Conservation (phyloP, 345 rosid species). For the Eucalyptus marginata region DNA sequence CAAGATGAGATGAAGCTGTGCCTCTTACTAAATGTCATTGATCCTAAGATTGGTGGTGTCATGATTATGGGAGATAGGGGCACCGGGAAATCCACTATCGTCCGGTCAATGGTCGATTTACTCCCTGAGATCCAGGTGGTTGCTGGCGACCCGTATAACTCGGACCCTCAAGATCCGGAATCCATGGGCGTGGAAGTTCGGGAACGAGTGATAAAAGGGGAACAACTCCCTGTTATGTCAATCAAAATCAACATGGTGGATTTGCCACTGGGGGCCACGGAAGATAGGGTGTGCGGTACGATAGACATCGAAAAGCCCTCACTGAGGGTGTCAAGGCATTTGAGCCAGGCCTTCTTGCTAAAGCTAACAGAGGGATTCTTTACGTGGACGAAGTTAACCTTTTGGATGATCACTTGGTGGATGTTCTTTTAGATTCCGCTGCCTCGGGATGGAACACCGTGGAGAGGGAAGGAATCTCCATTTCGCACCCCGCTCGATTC, state of each 20-base stretch:
- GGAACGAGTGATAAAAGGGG: slow-evolving; percentile 47
- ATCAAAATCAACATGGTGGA: slow-evolving; percentile 94
- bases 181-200: slow-evolving; percentile 88
- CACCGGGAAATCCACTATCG: slow-evolving; percentile 85
- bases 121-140: slow-evolving; percentile 84
- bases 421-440: slow-evolving; percentile 90
- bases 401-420: slow-evolving; percentile 92
- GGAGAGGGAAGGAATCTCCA: slow-evolving; percentile 93
- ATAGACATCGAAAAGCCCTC: slow-evolving; percentile 91
- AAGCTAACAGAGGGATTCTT: slow-evolving; percentile 94
- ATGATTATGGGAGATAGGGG: slow-evolving; percentile 99
- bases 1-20: slow-evolving; percentile 98
- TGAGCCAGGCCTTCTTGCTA: slow-evolving; percentile 96
- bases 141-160: slow-evolving; percentile 82
- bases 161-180: slow-evolving; percentile 88
- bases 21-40: slow-evolving; percentile 82
- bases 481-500: slow-evolving; percentile 89
- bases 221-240: slow-evolving; percentile 23
- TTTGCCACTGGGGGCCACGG: slow-evolving; percentile 95
- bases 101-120: slow-evolving; percentile 83
- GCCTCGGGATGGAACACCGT: slow-evolving; percentile 97
- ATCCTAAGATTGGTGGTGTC: slow-evolving; percentile 94
- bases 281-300: slow-evolving; percentile 97
- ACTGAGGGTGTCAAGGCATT: slow-evolving; percentile 96
- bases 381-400: slow-evolving; percentile 97